Conservation (phyloP, 441 rosid species). For the Adansonia rubrostipa region DNA sequence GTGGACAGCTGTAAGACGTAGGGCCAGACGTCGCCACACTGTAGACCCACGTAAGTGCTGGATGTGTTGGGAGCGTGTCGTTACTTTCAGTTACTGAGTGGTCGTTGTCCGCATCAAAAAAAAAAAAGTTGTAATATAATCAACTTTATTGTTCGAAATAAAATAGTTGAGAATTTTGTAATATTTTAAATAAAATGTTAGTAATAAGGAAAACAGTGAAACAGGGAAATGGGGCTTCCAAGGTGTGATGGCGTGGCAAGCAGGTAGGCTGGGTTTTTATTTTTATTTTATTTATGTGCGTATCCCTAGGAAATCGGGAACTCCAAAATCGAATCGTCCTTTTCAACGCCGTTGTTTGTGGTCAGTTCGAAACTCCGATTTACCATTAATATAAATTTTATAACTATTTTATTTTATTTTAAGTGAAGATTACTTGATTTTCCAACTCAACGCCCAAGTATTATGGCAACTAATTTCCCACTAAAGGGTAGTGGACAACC, state of each 20-base stretch:
- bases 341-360: slow-evolving; percentile 38
- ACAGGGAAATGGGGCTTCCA: slow-evolving; percentile 16
- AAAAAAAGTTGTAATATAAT: too few species aligned
- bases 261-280: too few species aligned
- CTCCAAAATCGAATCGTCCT: slow-evolving; percentile 39
- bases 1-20: slow-evolving; percentile 49
- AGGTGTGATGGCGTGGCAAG: slow-evolving; percentile 14
- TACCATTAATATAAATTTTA: neutral
- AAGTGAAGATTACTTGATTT: too few species aligned
- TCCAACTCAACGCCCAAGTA: too few species aligned
- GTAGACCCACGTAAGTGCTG: slow-evolving; percentile 12
- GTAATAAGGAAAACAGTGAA: neutral
- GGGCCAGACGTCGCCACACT: slow-evolving; percentile 58
- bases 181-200: neutral
- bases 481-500: neutral
- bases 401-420: too few species aligned
- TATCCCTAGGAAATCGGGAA: slow-evolving; percentile 28
- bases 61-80: slow-evolving; percentile 36
- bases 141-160: too few species aligned
- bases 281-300: too few species aligned
- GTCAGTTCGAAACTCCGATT: slow-evolving; percentile 10
- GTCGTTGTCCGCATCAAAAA: slow-evolving; percentile 9
- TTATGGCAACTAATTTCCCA: neutral
- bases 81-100: slow-evolving; percentile 56
- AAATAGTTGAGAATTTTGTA: too few species aligned